Evolutionary conservation across 2,329 filamentous ascomycete genomes (phyloP), one percentile per base, ranked within the genome.

Genomic region (Aureobasidium vineae): DNA sequence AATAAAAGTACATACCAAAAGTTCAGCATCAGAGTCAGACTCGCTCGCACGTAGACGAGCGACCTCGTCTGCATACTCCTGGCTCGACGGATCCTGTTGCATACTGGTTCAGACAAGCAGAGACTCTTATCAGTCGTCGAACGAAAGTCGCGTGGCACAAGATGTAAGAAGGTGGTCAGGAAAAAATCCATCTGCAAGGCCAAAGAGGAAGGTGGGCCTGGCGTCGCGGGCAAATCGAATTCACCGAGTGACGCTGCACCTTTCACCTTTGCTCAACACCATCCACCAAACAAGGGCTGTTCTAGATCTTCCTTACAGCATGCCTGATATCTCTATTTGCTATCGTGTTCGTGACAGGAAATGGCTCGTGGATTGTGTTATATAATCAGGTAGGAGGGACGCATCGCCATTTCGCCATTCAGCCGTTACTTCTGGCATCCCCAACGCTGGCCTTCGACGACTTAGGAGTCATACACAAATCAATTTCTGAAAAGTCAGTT

Each of bases 31-130:
- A 11, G 43, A 50, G 23, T 63, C 59, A 41, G 59, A 63, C 28
- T 63, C 59, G 23, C 59, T 63, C 23, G 59, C 59, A 21, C 59
- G 59, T 8, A 63, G 36, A 31, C 59, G 59, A 52, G 59, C 59
- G 7, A 63, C 45, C 26, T 63, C 59, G 6, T 63, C 59, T 19
- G 59, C 59, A 45, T 63, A 63, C 11, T 28, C 45, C 59, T 63
- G 59, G 19, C 59, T 63, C 33, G 59, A 50, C 16, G 59, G 59
- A 41, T 63, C 59, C 47, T 63, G 31, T 4, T 50, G 43, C 59
- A 63, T 63, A 13, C 7, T 23, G 41, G 10, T 19, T 1, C 11
- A 23, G 47, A 3, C 38, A 59, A 43, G 23, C 40, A 45, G 40
- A n/a, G 26, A 31, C 16, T 41, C 13, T 40, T 26, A 8, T 5